Percentiles rank a stretch among this genome's conserved stretches.
Evolutionary conservation across 768 basidiomycete species (phyloP).

Genomic region (Suillus cothurnatus): DNA sequence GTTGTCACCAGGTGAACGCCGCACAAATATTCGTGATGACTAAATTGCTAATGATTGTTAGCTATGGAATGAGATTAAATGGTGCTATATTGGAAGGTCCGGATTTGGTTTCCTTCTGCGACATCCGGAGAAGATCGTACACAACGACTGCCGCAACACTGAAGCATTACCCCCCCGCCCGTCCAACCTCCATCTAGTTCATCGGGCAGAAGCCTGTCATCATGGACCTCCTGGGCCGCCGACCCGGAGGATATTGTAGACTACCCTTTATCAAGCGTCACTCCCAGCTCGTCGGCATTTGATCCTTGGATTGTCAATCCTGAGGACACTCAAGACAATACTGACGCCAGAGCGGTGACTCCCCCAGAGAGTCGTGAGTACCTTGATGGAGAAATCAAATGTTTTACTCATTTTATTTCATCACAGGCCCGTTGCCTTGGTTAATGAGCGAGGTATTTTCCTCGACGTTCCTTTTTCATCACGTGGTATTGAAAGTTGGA

Average conservation of each 20-base stretch:
- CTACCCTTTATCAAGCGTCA: background rate
- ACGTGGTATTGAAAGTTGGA: background rate
- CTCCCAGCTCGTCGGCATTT: background rate
- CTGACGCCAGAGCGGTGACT: background rate
- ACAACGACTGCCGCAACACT: background rate
- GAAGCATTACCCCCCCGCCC: background rate
- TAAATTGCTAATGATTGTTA: background rate
- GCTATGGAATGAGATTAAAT: slow-evolving; percentile 1
- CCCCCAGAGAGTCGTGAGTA: background rate
- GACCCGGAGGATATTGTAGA: background rate
- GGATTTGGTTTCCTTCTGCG: background rate
- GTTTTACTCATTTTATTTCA: background rate
- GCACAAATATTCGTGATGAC: background rate
- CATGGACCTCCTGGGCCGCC: background rate
- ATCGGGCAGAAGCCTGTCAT: background rate
- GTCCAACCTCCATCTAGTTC: background rate
- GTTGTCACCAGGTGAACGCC: background rate
- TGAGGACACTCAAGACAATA: background rate
- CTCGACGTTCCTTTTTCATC: background rate
- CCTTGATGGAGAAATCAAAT: background rate
- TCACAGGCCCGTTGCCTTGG: background rate
- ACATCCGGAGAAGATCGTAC: background rate
- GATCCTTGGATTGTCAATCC: background rate
- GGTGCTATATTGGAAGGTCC: background rate
- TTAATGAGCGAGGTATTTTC: background rate